phyloP scores from a whole-genome alignment of 2,329 filamentous ascomycete genomes.

The Endothia cerciana region DNA sequence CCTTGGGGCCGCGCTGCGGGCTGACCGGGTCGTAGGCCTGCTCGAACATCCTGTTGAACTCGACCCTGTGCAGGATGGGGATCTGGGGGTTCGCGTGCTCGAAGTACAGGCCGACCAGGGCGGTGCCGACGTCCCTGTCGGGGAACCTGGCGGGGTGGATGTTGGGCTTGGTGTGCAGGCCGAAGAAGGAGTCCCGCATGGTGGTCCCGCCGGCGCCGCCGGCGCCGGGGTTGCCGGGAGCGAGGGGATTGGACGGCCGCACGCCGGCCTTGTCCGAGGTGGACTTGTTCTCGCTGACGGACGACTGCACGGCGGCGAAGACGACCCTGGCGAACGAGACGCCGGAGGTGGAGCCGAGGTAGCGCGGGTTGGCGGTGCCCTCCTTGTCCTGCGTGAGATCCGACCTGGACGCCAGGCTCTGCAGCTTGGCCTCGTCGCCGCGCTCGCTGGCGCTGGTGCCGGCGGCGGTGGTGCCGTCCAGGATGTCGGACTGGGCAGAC shows the following conservation, averaged over 20 bases:
- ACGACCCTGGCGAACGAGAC: slow-evolving; percentile 95
- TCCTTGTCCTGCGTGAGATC: slow-evolving; percentile 37
- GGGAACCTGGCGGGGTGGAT: slow-evolving; percentile 88
- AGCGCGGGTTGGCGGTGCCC: slow-evolving; percentile 74
- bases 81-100: slow-evolving; percentile 97
- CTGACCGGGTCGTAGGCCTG: slow-evolving; percentile 74
- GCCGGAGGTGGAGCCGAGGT: slow-evolving; percentile 82
- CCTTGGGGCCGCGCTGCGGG: slow-evolving; percentile 70
- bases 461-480: slow-evolving; percentile 38
- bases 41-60: slow-evolving; percentile 89
- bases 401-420: slow-evolving; percentile 67
- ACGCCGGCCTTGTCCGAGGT: slow-evolving; percentile 67
- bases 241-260: slow-evolving; percentile 58
- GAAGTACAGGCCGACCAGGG: slow-evolving; percentile 84
- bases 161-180: slow-evolving; percentile 86
- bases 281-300: slow-evolving; percentile 66
- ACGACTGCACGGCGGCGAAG: slow-evolving; percentile 86
- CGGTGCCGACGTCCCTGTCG: slow-evolving; percentile 70
- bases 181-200: slow-evolving; percentile 96
- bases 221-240: slow-evolving; percentile 47
- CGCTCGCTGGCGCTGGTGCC: slow-evolving; percentile 54
- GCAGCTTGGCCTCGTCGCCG: slow-evolving; percentile 61
- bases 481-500: slow-evolving; percentile 39
- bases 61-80: slow-evolving; percentile 83
- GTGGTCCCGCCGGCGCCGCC: slow-evolving; percentile 66